phyloP scores from a whole-genome alignment of 495 filamentous ascomycete species.

The Aeminium ludgeri region DNA sequence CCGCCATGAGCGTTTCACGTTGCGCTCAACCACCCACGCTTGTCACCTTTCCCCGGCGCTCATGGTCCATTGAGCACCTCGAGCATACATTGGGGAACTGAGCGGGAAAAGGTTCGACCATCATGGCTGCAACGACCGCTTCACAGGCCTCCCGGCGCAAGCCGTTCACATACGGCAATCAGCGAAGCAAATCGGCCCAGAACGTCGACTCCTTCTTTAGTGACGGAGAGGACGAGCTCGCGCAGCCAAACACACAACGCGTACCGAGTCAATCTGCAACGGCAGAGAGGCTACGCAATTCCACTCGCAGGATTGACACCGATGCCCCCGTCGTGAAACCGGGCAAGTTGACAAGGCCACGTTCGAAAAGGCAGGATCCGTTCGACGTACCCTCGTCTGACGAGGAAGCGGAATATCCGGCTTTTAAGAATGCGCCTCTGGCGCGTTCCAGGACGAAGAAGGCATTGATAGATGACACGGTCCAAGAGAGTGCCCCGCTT shows the following conservation, averaged over 20 bases:
- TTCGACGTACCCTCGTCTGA: conserved; percentile 23
- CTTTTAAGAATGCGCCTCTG: conserved; percentile 2
- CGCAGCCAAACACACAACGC: background rate
- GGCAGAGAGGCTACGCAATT: too few species aligned
- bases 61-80: too few species aligned
- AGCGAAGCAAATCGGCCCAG: background rate
- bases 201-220: background rate
- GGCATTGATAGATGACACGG: conserved; percentile 5
- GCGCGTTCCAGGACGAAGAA: background rate
- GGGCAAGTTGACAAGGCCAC: background rate
- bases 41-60: too few species aligned
- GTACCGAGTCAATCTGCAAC: too few species aligned
- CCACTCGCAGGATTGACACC: background rate
- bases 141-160: background rate
- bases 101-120: background rate
- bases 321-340: conserved; percentile 8
- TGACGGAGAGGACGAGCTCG: conserved; percentile 1
- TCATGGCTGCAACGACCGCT: conserved; percentile 1
- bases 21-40: too few species aligned
- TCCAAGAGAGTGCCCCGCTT: background rate
- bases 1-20: too few species aligned
- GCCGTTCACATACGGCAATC: conserved; percentile 2
- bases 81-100: too few species aligned
- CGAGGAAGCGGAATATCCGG: conserved; percentile 11
- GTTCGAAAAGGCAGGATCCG: conserved; percentile 1